Percentiles rank a stretch among this genome's conserved stretches.
phyloP scores from a whole-genome alignment of 2,329 filamentous ascomycete genomes.

The Verticillium nonalfalfae region DNA sequence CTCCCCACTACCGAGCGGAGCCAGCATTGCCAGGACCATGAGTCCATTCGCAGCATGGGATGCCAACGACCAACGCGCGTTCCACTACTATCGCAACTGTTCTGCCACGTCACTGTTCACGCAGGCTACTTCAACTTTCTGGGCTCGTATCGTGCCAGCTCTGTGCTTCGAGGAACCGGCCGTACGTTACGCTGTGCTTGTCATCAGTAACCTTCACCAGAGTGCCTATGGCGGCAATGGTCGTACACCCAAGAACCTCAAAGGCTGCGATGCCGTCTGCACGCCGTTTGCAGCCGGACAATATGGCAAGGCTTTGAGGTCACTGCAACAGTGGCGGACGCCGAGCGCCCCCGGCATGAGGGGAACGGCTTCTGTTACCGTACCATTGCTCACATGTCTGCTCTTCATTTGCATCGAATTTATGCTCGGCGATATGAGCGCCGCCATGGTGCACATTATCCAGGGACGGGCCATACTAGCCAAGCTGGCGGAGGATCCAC shows the following conservation, averaged over 20 bases:
- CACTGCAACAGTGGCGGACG: conserved; percentile 28
- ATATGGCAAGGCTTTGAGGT: conserved; percentile 41
- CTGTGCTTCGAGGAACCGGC: conserved; percentile 36
- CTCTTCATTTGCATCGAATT: conserved; percentile 50
- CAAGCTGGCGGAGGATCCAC: conserved; percentile 9
- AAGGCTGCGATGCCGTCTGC: not conserved
- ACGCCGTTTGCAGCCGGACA: conserved; percentile 32
- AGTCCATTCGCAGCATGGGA: conserved; percentile 4
- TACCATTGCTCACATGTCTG: conserved; percentile 37
- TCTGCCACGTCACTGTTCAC: conserved; percentile 27
- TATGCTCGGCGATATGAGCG: conserved; percentile 40
- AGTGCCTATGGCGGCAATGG: conserved; percentile 7
- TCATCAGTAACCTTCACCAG: conserved; percentile 42
- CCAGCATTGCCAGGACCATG: not conserved
- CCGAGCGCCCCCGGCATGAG: conserved; percentile 22
- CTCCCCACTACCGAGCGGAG: not conserved
- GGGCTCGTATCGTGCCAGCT: conserved; percentile 37
- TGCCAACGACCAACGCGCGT: conserved; percentile 18
- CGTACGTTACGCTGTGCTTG: conserved; percentile 41
- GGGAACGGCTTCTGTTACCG: conserved; percentile 11
- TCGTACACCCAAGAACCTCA: not conserved
- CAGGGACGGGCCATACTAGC: conserved; percentile 35
- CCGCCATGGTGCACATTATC: conserved; percentile 36
- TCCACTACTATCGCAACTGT: conserved; percentile 25
- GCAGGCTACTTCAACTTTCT: conserved; percentile 36